Percentiles rank a stretch among this genome's conserved stretches.
phyloP scores from a whole-genome alignment of 2,329 filamentous ascomycete genomes.

The Fusarium pseudonygamai region DNA sequence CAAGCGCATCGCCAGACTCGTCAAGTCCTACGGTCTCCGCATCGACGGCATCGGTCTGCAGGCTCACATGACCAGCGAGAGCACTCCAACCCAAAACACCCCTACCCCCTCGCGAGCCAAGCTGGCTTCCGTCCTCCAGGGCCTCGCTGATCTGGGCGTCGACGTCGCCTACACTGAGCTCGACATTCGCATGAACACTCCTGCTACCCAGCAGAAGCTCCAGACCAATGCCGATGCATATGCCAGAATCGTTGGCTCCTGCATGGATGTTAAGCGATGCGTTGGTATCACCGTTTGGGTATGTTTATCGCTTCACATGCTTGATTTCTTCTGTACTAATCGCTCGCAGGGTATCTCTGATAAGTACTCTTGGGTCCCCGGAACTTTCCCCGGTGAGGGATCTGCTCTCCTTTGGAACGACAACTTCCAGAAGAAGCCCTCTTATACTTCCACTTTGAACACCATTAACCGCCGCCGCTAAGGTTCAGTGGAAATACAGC shows the following conservation, averaged over 20 bases:
- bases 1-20: slow-evolving; percentile 10
- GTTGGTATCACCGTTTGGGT: slow-evolving; percentile 20
- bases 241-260: slow-evolving; percentile 9
- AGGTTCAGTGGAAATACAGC: background rate
- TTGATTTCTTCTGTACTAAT: background rate
- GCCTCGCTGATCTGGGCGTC: background rate
- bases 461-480: background rate
- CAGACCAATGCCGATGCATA: slow-evolving; percentile 8
- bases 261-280: slow-evolving; percentile 19
- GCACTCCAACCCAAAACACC: slow-evolving; percentile 11
- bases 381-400: slow-evolving; percentile 2
- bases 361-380: slow-evolving; percentile 15
- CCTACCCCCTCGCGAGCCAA: slow-evolving; percentile 5
- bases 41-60: slow-evolving; percentile 17
- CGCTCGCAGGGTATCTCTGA: slow-evolving; percentile 2
- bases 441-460: slow-evolving; percentile 10
- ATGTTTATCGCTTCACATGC: background rate
- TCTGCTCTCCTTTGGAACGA: slow-evolving; percentile 16
- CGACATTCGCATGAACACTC: slow-evolving; percentile 12
- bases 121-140: background rate
- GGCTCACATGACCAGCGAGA: slow-evolving; percentile 23
- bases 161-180: slow-evolving; percentile 15
- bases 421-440: slow-evolving; percentile 20
- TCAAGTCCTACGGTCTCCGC: slow-evolving; percentile 15
- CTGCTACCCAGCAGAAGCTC: slow-evolving; percentile 7